phyloP scores from a whole-genome alignment of 192 early-diverging fungal species.

The Coemansia sp. region DNA sequence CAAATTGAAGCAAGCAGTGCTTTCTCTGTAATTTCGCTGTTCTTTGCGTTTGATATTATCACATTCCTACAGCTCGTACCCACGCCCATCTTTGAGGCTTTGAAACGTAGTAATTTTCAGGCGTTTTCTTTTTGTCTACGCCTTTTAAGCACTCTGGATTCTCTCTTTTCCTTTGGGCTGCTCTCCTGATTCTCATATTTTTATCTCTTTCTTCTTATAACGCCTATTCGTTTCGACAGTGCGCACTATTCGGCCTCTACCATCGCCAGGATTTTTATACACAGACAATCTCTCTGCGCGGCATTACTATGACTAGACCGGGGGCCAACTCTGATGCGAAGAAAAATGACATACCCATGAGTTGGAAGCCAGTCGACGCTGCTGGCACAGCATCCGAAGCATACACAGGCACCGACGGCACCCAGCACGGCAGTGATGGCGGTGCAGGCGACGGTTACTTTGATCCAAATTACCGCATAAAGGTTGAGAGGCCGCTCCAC shows the following conservation, averaged over 20 bases:
- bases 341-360: background rate
- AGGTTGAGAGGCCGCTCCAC: background rate
- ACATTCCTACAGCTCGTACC: background rate
- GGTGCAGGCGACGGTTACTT: background rate
- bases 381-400: background rate
- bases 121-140: background rate
- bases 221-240: background rate
- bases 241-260: background rate
- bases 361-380: slow-evolving; percentile 4
- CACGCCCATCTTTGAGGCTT: background rate
- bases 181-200: background rate
- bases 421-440: background rate
- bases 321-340: background rate
- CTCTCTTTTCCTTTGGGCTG: background rate
- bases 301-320: slow-evolving; percentile 3
- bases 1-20: background rate
- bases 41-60: background rate
- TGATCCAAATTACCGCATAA: background rate
- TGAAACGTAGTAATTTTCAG: background rate
- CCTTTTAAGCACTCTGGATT: background rate
- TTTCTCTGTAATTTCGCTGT: background rate
- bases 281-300: background rate
- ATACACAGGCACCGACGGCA: background rate
- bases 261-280: background rate
- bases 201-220: background rate